Conservation (phyloP, 495 filamentous ascomycete genomes). For the Durotheca rogersii region DNA sequence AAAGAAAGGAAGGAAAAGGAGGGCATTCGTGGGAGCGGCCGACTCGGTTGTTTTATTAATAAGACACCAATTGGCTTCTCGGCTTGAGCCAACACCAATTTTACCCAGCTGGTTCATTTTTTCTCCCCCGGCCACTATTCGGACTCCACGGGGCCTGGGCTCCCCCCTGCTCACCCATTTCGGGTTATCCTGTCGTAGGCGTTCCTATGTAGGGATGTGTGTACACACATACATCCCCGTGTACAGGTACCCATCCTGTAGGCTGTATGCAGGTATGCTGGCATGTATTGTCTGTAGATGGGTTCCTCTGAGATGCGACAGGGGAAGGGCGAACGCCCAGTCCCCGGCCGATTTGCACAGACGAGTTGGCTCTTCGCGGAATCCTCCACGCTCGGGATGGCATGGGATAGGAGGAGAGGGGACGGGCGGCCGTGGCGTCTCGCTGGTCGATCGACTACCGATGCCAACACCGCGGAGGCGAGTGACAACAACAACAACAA, state of each 20-base stretch:
- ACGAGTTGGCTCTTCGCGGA: slow-evolving; percentile 1
- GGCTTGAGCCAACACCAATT: slow-evolving; percentile 31
- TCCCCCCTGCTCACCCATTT: neutral
- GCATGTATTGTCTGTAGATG: too few relatives aligned
- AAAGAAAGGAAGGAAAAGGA: slow-evolving; percentile 43
- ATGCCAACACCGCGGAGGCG: slow-evolving; percentile 1
- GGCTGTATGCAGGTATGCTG: too few relatives aligned
- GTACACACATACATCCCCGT: too few relatives aligned
- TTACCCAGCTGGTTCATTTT: slow-evolving; percentile 31
- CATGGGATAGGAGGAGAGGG: too few relatives aligned
- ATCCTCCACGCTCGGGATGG: slow-evolving; percentile 16
- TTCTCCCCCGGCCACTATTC: slow-evolving; percentile 15
- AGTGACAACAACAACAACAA: neutral
- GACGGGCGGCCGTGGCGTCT: slow-evolving; percentile 9
- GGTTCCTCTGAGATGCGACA: too few relatives aligned
- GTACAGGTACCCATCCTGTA: too few relatives aligned
- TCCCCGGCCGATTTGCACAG: slow-evolving; percentile 18
- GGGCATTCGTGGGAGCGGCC: slow-evolving; percentile 28
- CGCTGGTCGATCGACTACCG: slow-evolving; percentile 2
- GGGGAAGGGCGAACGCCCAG: too few relatives aligned
- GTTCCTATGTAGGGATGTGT: too few relatives aligned
- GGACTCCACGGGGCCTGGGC: slow-evolving; percentile 23
- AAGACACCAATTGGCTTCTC: slow-evolving; percentile 30
- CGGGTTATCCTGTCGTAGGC: too few relatives aligned
- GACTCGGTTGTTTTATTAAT: slow-evolving; percentile 38